A percentile compares a stretch with the other conserved stretches of the same genome.
These are phyloP conservation scores for Eucalyptus tenuipes DNA, from an alignment of 345 rosid species.

Conservation along the genomic window DNA sequence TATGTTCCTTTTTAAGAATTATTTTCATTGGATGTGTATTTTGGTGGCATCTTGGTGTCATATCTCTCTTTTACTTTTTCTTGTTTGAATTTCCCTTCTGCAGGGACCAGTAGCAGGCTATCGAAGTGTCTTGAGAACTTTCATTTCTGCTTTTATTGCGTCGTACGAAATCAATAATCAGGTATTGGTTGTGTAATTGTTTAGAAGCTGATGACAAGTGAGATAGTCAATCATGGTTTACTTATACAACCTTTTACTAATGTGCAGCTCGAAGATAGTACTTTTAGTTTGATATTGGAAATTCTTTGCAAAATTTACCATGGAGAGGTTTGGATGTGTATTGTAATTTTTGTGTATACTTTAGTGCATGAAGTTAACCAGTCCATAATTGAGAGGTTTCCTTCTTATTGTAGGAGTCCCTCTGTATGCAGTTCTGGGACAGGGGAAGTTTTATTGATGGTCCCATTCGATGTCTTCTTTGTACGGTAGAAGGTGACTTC, in stretches of 20 bases:
- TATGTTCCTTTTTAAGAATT: not conserved
- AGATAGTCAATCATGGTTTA: not conserved
- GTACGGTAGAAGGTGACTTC: constrained; percentile 82
- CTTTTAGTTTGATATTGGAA: constrained; percentile 64
- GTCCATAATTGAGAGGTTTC: not conserved
- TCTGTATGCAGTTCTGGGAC: constrained; percentile 97
- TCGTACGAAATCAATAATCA: constrained; percentile 84
- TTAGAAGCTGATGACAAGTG: not conserved
- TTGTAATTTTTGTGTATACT: not conserved
- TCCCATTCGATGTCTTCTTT: constrained; percentile 89
- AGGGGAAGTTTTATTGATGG: constrained; percentile 83
- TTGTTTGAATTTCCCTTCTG: not conserved
- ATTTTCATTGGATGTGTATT: not conserved
- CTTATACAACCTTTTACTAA: not conserved
- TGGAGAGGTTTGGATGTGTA: constrained; percentile 60
- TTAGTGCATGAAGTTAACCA: not conserved
- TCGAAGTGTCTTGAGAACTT: constrained; percentile 79
- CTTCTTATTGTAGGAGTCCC: constrained; percentile 60
- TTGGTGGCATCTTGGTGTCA: not conserved
- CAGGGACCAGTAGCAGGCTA: constrained; percentile 77
- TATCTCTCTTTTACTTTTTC: not conserved
- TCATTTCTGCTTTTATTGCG: constrained; percentile 87
- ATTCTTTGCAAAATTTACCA: constrained; percentile 80
- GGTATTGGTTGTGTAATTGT: constrained; percentile 21
- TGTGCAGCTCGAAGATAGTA: constrained; percentile 58